These are phyloP conservation scores for Brettanomyces nanus DNA, from an alignment of 805 yeast species.

Conservation along the genomic window DNA sequence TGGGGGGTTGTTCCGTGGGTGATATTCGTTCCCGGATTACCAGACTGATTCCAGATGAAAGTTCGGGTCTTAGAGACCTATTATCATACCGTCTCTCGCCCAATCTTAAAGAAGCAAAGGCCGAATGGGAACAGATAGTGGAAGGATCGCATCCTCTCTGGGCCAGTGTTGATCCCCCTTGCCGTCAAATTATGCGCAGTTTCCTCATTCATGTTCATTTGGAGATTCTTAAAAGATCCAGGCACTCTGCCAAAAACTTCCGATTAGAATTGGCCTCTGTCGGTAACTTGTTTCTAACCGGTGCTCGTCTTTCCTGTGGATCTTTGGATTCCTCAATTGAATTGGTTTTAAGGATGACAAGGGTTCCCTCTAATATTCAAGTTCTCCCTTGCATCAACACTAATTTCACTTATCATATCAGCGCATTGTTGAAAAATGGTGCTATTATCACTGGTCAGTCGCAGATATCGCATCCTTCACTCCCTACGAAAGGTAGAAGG, in stretches of 20 bases:
- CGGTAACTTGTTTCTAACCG: constrained; percentile 79
- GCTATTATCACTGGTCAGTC: constrained; percentile 80
- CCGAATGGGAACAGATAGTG: constrained; percentile 70
- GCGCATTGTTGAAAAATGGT: constrained; percentile 67
- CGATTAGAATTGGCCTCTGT: constrained; percentile 71
- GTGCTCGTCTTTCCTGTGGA: constrained; percentile 74
- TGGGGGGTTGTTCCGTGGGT: constrained; percentile 95
- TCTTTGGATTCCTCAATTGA: constrained; percentile 81
- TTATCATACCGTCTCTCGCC: constrained; percentile 44
- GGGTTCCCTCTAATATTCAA: constrained; percentile 41
- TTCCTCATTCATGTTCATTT: constrained; percentile 73
- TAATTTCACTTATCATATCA: constrained; percentile 77
- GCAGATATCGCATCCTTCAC: constrained; percentile 79
- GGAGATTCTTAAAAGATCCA: constrained; percentile 61
- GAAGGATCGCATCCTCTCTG: constrained; percentile 73
- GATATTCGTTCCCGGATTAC: constrained; percentile 80
- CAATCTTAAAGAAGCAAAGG: constrained; percentile 43
- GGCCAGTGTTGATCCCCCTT: constrained; percentile 48
- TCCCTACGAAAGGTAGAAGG: background rate
- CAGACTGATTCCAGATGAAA: constrained; percentile 53
- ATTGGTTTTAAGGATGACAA: constrained; percentile 55
- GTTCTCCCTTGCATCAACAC: constrained; percentile 81
- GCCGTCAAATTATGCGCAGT: constrained; percentile 65
- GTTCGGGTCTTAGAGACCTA: constrained; percentile 27
- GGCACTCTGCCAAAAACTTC: constrained; percentile 50